Base-by-base conservation (phyloP, 768 basidiomycete genomes). In the Mycena kentingensis region DNA sequence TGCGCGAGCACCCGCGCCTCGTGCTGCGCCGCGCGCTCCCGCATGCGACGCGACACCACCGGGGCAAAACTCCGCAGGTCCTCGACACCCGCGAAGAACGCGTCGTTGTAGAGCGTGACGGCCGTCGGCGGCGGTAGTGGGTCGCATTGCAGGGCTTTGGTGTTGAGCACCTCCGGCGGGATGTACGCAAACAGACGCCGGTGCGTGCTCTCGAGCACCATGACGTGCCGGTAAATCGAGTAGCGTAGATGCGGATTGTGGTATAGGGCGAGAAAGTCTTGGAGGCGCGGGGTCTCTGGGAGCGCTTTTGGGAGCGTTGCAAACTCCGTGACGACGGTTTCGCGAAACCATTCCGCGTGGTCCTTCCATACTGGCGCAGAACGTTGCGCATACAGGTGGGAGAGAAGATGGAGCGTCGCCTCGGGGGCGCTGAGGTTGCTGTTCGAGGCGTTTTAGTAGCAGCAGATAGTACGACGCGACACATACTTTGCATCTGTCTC, bases 311-410 rank as follows among this genome's bases (percentile, higher is more conserved):
- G 67, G 57, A 75, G 62, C 52, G 65, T 59, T 5, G 77, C 58
- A 55, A 83, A 77, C 8, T 77, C 70, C 0, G 70, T 56, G 2
- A 70, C 65, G 38, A 87, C 72, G 2, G 83, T 85, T n/a, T 71
- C 67, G 1, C 79, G 63, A 60, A 97, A 83, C 94, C 94, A 98
- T 0, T 77, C 65, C 1, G 67, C 62, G 0, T 87, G 73, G 13
- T 87, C 83, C 73, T 95, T 98, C 94, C 94, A 98, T 2, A 96
- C 66, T 0, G 84, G 66, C 8, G 70, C 75, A 0, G 91, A 88
- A 6, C 92, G 87, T 36, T 87, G 82, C 3, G 80, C 90, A 66
- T 98, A 98, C 21, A 98, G 81, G 63, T 94, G 90, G 0, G 90
- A 88, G 3, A 98, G 78, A 7, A 97, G 80, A 58, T 97, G 88